Base-by-base conservation (phyloP, 2,329 filamentous ascomycete genomes). In the Cryphonectria radicalis region DNA sequence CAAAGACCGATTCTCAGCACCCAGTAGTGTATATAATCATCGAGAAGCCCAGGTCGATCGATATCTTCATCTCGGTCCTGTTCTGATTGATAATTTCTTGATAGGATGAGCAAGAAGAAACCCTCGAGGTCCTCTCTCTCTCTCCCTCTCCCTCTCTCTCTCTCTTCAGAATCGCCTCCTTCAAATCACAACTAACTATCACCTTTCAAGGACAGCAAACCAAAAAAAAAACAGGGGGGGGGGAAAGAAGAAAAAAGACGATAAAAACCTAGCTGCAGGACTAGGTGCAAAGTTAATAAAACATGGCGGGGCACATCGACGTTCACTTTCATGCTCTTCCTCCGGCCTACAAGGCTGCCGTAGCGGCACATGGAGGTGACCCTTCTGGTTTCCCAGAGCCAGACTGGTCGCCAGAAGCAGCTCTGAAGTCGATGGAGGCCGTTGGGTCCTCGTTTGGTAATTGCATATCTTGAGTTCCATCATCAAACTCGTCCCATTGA, bases 231-330 rank as follows among this genome's bases (percentile, higher is more conserved):
- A 40, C n/a, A n/a, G n/a, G n/a, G n/a, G n/a, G n/a, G n/a, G 10
- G 10, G 10, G 11, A 40, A 11, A 13, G 11, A 40, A 3, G 10
- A 19, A 53, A 10, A 25, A 53, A 19, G 22, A 53, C 32, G 46
- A n/a, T 3, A 22, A 7, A 53, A 25, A 4, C n/a, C 4, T 10
- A 25, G 11, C 22, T 55, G n/a, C n/a, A 55, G 22, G 10, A 55
- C 50, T 10, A 10, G n/a, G 8, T 40, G 37, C 37, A 40, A 10
- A 3, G 32, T 32, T 19, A 19, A 35, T 7, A 19, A 50, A 50
- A 5, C 8, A 72, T 70, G 71, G 62, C 60, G 10, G 80, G 17
- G 1, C 72, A 71, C 10, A 62, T 72, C 28, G 69, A 70, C 10
- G 64, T 71, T 17, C 69, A 73, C 63, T 72, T 71, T 17, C 72